Base-by-base conservation (phyloP, 345 rosid species). In the Trapa bicornis region DNA sequence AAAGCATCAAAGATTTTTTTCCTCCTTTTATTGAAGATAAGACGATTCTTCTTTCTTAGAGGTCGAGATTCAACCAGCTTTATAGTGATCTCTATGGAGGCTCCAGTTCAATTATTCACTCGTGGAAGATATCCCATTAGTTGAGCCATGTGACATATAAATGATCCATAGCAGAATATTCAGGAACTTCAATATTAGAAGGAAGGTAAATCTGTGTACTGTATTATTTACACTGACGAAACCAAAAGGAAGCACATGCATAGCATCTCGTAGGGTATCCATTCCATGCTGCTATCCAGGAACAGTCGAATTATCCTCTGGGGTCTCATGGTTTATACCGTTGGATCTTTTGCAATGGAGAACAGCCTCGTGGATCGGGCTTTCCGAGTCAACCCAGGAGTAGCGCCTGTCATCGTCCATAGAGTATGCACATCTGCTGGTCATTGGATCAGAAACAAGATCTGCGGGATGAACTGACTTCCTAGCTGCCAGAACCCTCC, bases 271-370 rank as follows among this genome's bases (percentile, higher is more conserved):
- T 22, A 22, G 29, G 29, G 29, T 22, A 22, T 22, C 29, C 29
- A 22, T 54, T 54, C 60, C 60, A 4, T 4, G 48, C 12, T 7
- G 8, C 48, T 45, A 13, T 3, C 13, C 2, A 5, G 48, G 48
- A 11, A 45, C 8, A 4, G 5, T 7, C 2, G 7, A 45, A 45
- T 1, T 45, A 11, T 7, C 48, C 60, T 54, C 60, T 54, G 33
- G 6, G n/a, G 33, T n/a, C 12, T 54, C 29, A 22, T 22, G 29
- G 29, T 22, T 22, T 16, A 11, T 58, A 81, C 96, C 98, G 17
- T 84, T 79, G 39, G 98, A 93, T 84, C 83, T 84, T 72, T 93
- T 90, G 87, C 98, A 93, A 77, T 93, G 98, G 56, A 90, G 92
- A 70, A 93, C 98, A 3, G 97, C 98, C 69, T 93, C 98, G 58